Base-by-base conservation (phyloP, 2,329 filamentous ascomycete genomes). In the Aphanoascus verrucosus region DNA sequence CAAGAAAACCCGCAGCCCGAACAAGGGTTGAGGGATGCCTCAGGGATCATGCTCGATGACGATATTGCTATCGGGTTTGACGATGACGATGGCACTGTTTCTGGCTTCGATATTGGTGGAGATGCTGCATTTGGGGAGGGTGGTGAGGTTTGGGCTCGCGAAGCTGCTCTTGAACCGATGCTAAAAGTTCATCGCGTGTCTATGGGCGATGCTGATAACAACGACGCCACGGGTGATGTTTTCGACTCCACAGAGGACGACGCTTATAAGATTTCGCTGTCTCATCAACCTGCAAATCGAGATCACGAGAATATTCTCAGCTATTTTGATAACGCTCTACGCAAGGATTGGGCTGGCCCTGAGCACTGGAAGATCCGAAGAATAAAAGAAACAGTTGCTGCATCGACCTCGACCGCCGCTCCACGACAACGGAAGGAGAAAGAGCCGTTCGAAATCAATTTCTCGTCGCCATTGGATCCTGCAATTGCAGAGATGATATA, bases 281-380 rank as follows among this genome's bases (percentile, higher is more conserved):
- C 80, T 40, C 85, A 85, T 61, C 77, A 80, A 49, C 81, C 82
- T 52, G 77, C 77, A 49, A 87, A 88, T 55, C 72, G 71, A 42
- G 75, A 85, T 67, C 89, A 96, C 65, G 88, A 97, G 61, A 91
- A 95, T 63, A 95, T 98, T 55, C 78, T 98, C n/a, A 86, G 87
- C 64, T 98, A 97, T 72, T 98, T 98, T 65, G 93, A 98, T 67
- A 88, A 95, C 64, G 90, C 91, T 1, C 73, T 97, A 42, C 88
- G 93, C 66, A 97, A 95, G 77, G 96, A 96, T 64, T 98, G 93
- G 91, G 85, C 86, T 5, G 94, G 89, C 47, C 91, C 93, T n/a
- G 93, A 97, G 67, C 93, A 98, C 70, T 98, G 93, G 93, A 85
- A 91, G 60, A 97, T 98, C 65, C 81, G 87, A 58, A 88, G 89